Base-by-base conservation (phyloP, 495 filamentous ascomycete species). In the Apiosordaria backusii region DNA sequence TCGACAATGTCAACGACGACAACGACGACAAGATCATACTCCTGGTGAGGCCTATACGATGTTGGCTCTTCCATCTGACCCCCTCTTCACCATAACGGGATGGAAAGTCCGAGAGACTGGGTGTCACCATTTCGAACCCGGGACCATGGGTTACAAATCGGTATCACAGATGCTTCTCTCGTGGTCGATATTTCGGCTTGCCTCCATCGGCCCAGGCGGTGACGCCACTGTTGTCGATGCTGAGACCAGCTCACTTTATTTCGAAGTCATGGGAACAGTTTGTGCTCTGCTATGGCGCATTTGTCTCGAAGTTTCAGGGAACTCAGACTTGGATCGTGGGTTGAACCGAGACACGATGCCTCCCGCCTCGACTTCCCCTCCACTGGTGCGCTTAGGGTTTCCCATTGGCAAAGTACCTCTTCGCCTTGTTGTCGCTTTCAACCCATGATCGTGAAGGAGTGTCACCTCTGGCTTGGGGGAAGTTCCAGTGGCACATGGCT, bases 1-100 rank as follows among this genome's bases (percentile, higher is more conserved):
- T 23, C n/a, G n/a, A n/a, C n/a, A n/a, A n/a, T n/a, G n/a, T n/a
- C n/a, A n/a, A n/a, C n/a, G n/a, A n/a, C n/a, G n/a, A n/a, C n/a
- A n/a, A n/a, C n/a, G n/a, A n/a, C n/a, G n/a, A n/a, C n/a, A n/a
- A 26, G 16, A 21, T 18, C n/a, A 24, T 21, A n/a, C 6, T 59
- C 16, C 4, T 9, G 24, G 21, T 15, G 16, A 19, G 19, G 21
- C 26, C 22, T 24, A 50, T 60, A 54, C 60, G 40, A 66, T 29
- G 24, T 25, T 40, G 55, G n/a, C 19, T 15, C 61, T 57, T n/a
- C 55, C 66, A 64, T 61, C 61, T 63, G 66, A 64, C 66, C 60
- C 26, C 50, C 24, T 25, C 4, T 40, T 40, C 22, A 45, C 27
- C 21, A 7, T 5, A 4, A 61, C 4, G 25, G 59, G 59, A n/a